A percentile compares a stretch with the other conserved stretches of the same genome.
Evolutionary conservation across 805 yeast genomes (phyloP).

Genomic region (Nakazawaea laoshanensis): DNA sequence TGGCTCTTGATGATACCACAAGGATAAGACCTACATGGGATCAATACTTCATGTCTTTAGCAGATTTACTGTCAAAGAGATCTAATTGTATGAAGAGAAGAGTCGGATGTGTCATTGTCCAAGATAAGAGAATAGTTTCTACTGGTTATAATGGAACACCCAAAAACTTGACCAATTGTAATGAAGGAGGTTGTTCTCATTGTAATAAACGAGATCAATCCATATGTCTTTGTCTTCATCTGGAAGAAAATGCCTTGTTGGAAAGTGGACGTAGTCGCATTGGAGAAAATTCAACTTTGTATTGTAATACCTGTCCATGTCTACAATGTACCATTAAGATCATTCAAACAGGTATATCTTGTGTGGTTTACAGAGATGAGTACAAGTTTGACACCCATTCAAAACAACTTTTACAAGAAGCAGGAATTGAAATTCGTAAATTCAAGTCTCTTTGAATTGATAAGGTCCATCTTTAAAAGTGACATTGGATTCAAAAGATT

Average conservation of each 20-base stretch:
- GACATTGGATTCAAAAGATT: slow-evolving; percentile 41
- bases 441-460: slow-evolving; percentile 34
- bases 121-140: slow-evolving; percentile 79
- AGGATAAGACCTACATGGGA: slow-evolving; percentile 93
- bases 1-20: slow-evolving; percentile 40
- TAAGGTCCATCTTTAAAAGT: slow-evolving; percentile 53
- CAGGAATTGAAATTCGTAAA: slow-evolving; percentile 57
- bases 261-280: slow-evolving; percentile 91
- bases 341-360: slow-evolving; percentile 84
- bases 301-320: slow-evolving; percentile 97
- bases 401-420: slow-evolving; percentile 61
- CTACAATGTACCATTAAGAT: slow-evolving; percentile 92
- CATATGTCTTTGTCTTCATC: slow-evolving; percentile 91
- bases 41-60: slow-evolving; percentile 87
- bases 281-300: slow-evolving; percentile 54
- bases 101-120: slow-evolving; percentile 92
- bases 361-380: slow-evolving; percentile 88
- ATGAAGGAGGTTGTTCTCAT: slow-evolving; percentile 90
- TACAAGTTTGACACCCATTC: slow-evolving; percentile 88
- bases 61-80: slow-evolving; percentile 86
- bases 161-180: slow-evolving; percentile 77
- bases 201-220: slow-evolving; percentile 62
- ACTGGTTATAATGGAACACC: slow-evolving; percentile 99
- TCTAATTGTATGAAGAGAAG: slow-evolving; percentile 96
- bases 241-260: slow-evolving; percentile 91